These are phyloP conservation scores for Epichloe sibirici DNA, from an alignment of 2,329 filamentous ascomycete genomes.

Conservation along the genomic window DNA sequence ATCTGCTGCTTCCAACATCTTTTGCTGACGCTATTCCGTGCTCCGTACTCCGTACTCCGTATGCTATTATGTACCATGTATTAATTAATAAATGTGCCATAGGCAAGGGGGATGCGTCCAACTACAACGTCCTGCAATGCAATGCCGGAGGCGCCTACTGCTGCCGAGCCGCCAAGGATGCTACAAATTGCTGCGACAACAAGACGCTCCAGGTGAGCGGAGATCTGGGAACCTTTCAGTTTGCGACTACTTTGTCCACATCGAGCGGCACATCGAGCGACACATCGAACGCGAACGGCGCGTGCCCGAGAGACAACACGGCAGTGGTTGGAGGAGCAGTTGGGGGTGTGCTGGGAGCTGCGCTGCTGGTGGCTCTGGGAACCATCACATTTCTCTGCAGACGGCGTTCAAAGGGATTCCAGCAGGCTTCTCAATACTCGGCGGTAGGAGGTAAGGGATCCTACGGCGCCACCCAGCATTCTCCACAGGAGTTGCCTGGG, in stretches of 20 bases:
- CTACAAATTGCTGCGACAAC: constrained; percentile 10
- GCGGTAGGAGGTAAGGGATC: neutral
- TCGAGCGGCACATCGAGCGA: neutral
- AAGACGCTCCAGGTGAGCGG: neutral
- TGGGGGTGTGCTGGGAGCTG: constrained; percentile 12
- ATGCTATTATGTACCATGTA: too few relatives aligned
- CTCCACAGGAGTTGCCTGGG: neutral
- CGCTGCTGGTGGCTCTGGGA: constrained; percentile 11
- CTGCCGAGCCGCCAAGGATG: constrained; percentile 7
- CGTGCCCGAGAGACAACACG: constrained; percentile 12
- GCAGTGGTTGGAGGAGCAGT: constrained; percentile 12
- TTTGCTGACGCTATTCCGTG: neutral
- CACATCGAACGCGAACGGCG: neutral
- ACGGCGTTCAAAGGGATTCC: neutral
- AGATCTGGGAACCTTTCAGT: constrained; percentile 2
- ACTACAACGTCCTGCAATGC: constrained; percentile 11
- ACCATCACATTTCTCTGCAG: constrained; percentile 8
- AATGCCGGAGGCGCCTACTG: constrained; percentile 8
- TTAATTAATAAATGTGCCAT: neutral
- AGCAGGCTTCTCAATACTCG: neutral
- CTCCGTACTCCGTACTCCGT: too few relatives aligned
- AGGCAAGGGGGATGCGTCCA: constrained; percentile 4
- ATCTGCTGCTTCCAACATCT: neutral
- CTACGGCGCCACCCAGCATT: neutral
- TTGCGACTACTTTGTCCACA: neutral